Conservation (phyloP, 2,329 filamentous ascomycete genomes). For the Colletotrichum lindemuthianum region DNA sequence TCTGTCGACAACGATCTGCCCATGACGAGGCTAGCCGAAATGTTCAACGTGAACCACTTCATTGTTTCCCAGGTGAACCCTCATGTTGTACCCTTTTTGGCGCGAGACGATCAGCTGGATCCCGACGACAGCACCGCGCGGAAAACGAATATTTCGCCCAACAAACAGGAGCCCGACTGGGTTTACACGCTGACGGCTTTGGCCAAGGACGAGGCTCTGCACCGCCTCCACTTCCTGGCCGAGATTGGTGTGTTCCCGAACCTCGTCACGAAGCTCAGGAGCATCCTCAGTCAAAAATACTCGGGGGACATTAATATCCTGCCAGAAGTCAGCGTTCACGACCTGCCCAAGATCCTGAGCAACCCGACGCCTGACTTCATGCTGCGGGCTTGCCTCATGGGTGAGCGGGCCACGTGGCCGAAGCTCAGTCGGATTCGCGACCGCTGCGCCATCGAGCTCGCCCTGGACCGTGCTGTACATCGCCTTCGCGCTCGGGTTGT, state of each 20-base stretch:
- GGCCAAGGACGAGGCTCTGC: constrained; percentile 81
- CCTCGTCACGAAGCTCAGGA: constrained; percentile 79
- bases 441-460: constrained; percentile 87
- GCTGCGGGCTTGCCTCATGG: constrained; percentile 77
- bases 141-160: constrained; percentile 32
- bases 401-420: constrained; percentile 91
- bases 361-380: constrained; percentile 92
- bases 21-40: constrained; percentile 87
- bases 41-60: constrained; percentile 99
- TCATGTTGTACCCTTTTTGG: constrained; percentile 87
- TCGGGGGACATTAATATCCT: constrained; percentile 96
- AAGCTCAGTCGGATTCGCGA: constrained; percentile 87
- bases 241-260: constrained; percentile 86
- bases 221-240: constrained; percentile 81
- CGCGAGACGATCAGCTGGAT: constrained; percentile 73
- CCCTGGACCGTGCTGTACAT: constrained; percentile 80
- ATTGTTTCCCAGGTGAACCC: constrained; percentile 98
- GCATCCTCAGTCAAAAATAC: constrained; percentile 89
- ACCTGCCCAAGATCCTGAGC: constrained; percentile 79
- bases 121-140: constrained; percentile 44
- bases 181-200: constrained; percentile 74
- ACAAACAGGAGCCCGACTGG: constrained; percentile 64
- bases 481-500: constrained; percentile 73
- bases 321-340: constrained; percentile 78
- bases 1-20: constrained; percentile 95